phyloP scores from a whole-genome alignment of 2,329 filamentous ascomycete species.

The Knufia petricola region DNA sequence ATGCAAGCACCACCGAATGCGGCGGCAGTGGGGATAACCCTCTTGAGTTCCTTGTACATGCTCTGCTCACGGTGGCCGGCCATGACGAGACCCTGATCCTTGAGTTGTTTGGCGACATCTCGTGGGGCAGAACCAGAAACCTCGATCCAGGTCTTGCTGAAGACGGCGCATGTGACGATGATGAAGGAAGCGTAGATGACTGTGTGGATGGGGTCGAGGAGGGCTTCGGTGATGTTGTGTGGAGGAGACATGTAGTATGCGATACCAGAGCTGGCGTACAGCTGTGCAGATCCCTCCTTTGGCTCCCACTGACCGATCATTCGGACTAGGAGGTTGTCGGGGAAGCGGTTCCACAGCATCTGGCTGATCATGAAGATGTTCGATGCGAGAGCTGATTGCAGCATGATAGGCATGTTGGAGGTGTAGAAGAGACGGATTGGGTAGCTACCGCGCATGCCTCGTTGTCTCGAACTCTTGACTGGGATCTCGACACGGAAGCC shows the following conservation, averaged over 20 bases:
- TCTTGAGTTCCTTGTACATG: slow-evolving; percentile 99
- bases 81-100: slow-evolving; percentile 99
- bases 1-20: slow-evolving; percentile 99
- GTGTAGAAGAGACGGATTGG: slow-evolving; percentile 99
- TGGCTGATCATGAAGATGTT: slow-evolving; percentile 99
- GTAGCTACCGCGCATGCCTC: slow-evolving; percentile 96
- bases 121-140: slow-evolving; percentile 95
- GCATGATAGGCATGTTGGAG: slow-evolving; percentile 99
- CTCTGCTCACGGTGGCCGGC: slow-evolving; percentile 98
- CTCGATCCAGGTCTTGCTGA: slow-evolving; percentile 99
- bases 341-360: slow-evolving; percentile 99
- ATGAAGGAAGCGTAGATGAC: slow-evolving; percentile 94
- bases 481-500: slow-evolving; percentile 99
- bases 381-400: slow-evolving; percentile 95
- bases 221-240: slow-evolving; percentile 92
- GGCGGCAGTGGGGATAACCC: slow-evolving; percentile 94
- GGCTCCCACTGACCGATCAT: slow-evolving; percentile 98
- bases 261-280: slow-evolving; percentile 83
- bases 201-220: slow-evolving; percentile 94
- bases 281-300: slow-evolving; percentile 89
- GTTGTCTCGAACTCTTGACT: slow-evolving; percentile 98
- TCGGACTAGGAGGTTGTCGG: slow-evolving; percentile 94
- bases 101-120: slow-evolving; percentile 98
- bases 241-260: slow-evolving; percentile 99
- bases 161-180: slow-evolving; percentile 92